phyloP scores from a whole-genome alignment of 306 rosid genomes.

The Adenanthera pavonina region DNA sequence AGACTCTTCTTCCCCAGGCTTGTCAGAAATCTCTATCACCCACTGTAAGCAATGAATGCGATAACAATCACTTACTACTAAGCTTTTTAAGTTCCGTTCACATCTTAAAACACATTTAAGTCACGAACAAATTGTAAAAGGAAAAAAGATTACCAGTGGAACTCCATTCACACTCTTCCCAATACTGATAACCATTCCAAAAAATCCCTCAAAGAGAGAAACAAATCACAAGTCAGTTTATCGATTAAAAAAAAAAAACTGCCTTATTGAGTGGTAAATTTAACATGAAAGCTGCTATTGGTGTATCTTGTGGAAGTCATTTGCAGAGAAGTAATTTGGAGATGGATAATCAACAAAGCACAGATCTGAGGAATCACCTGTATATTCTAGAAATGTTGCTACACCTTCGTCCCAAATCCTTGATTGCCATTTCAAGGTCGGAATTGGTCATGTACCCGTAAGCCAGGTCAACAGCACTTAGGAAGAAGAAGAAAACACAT shows the following conservation, averaged over 20 bases:
- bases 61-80: conserved; percentile 27
- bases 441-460: conserved; percentile 82
- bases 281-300: conserved; percentile 5
- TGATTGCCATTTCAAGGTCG: conserved; percentile 75
- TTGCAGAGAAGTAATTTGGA: conserved; percentile 23
- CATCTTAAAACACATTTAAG: neutral
- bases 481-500: neutral
- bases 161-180: conserved; percentile 89
- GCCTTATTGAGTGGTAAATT: conserved; percentile 6
- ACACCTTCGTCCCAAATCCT: conserved; percentile 70
- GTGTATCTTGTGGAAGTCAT: neutral
- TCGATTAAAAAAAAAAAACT: conserved; percentile 24
- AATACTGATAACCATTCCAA: conserved; percentile 73
- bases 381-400: conserved; percentile 86
- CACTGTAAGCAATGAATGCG: conserved; percentile 56
- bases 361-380: conserved; percentile 72
- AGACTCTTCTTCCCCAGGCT: conserved; percentile 85
- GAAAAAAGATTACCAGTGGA: conserved; percentile 74
- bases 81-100: conserved; percentile 14
- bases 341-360: conserved; percentile 34
- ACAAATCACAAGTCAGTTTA: conserved; percentile 58
- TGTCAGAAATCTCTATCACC: conserved; percentile 98
- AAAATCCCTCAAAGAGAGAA: conserved; percentile 77
- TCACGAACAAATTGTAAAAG: conserved; percentile 26
- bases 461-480: conserved; percentile 50